Evolutionary conservation across 2,329 filamentous ascomycete genomes (phyloP).

Genomic region (Neofusicoccum ribis): DNA sequence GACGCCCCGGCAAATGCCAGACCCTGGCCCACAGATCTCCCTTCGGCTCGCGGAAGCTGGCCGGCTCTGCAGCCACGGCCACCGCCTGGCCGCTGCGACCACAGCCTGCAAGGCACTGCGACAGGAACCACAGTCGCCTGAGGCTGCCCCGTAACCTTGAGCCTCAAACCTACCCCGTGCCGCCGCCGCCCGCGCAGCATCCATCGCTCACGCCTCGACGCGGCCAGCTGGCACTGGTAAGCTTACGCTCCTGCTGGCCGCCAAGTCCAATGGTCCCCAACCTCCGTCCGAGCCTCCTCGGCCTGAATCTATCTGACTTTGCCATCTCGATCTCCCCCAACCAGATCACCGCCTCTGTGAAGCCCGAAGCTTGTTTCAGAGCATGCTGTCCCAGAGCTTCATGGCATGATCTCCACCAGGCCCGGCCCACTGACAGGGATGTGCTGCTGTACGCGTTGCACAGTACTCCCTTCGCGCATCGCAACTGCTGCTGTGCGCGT

Average conservation of each 20-base stretch:
- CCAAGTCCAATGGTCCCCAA: not conserved
- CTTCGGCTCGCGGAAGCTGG: slow-evolving; percentile 9
- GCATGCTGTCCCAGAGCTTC: not conserved
- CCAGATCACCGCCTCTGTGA: not conserved
- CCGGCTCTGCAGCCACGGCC: not conserved
- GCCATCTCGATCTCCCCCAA: not conserved
- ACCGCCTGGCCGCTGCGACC: not conserved
- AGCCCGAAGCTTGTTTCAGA: slow-evolving; percentile 12
- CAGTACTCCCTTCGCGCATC: slow-evolving; percentile 2
- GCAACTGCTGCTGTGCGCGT: not conserved
- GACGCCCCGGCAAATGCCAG: not conserved
- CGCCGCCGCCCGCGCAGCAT: not conserved
- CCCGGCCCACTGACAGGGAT: not conserved
- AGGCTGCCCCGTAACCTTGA: not conserved
- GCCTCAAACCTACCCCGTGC: not conserved
- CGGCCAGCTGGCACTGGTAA: not conserved
- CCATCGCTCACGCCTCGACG: not conserved
- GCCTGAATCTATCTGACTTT: slow-evolving; percentile 2
- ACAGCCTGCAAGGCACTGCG: not conserved
- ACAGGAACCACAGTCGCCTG: not conserved
- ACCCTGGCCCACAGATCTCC: slow-evolving; percentile 3
- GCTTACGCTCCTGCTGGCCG: not conserved
- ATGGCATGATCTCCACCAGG: not conserved
- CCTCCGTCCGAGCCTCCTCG: not conserved
- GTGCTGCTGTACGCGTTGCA: slow-evolving; percentile 12